Evolutionary conservation across 108 stramenopile species (phyloP), one percentile per base, ranked within the genome.

Genomic region (Skeletonema potamos): DNA sequence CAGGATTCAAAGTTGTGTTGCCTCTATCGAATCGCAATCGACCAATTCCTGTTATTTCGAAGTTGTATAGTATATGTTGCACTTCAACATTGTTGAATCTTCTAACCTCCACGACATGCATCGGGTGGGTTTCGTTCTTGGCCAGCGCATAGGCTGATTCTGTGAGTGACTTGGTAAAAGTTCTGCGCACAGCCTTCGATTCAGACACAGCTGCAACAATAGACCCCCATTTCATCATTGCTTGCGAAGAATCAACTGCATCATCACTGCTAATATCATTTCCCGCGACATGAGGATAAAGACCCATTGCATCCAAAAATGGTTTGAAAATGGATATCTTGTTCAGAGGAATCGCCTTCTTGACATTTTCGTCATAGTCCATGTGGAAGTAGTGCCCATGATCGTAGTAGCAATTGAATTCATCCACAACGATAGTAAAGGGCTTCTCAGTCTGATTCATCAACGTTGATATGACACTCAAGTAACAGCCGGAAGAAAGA

Each of bases 371-470:
- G 57, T 91, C 90, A 77, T 92, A 94, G 12, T 86, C 84, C 82
- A 84, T 87, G 73, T 94, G 90, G 58, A 84, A 90, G 83, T 92
- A 94, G 30, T 92, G 87, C 0, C 90, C 89, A 18, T 84, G 75
- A 51, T 91, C 88, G 62, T 69, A 94, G 63, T 82, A 89, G 67
- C 87, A 82, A 54, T 94, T 94, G 82, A 87, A 92, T 55, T 89
- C 89, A 70, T 94, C 93, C 71, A 87, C 62, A 3, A 87, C 89
- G 39, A 89, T 81, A 17, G 87, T 74, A 66, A 94, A 91, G 54
- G 89, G 88, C 33, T 84, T 86, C 10, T 85, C 78, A 20, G 74
- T 81, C 63, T 91, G 90, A 13, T 74, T 83, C 90, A 89, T 90
- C 59, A 93, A 80, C 18, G 56, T 48, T 9, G 85, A 66, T 1